Evolutionary conservation across 176 grass and related monocot species (phyloP).

Genomic region (Musa itinerans): DNA sequence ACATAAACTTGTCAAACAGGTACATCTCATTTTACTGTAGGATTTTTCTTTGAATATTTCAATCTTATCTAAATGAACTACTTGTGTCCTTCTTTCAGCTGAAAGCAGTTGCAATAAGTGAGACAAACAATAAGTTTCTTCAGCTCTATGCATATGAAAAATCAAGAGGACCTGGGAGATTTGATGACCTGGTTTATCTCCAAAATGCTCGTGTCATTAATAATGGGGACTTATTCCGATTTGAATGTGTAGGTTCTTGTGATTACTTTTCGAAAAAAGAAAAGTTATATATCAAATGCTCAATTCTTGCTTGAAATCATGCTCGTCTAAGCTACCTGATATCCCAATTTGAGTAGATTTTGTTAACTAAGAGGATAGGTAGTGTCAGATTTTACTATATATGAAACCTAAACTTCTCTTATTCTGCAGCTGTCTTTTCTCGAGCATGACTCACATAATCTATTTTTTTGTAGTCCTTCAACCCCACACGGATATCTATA

Average conservation of each 20-base stretch:
- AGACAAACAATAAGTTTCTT: conserved; percentile 85
- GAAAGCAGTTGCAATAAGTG: conserved; percentile 84
- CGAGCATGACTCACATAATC: neutral
- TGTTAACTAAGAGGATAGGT: no score
- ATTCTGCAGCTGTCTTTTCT: neutral
- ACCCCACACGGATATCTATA: conserved; percentile 32
- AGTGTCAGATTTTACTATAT: no score
- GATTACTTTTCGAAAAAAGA: neutral
- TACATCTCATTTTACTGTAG: conserved; percentile 6
- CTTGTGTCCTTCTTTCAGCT: conserved; percentile 36
- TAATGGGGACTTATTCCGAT: conserved; percentile 81
- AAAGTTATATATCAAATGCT: no score
- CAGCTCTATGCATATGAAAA: conserved; percentile 92
- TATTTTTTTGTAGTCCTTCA: conserved; percentile 28
- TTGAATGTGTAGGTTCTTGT: conserved; percentile 64
- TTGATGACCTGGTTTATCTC: conserved; percentile 75
- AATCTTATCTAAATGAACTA: neutral
- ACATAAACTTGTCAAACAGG: conserved; percentile 94
- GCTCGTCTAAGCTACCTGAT: no score
- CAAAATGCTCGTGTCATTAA: conserved; percentile 82
- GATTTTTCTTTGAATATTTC: neutral
- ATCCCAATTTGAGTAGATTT: no score
- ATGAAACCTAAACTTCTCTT: neutral
- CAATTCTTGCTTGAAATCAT: no score
- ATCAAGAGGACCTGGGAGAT: conserved; percentile 63